Conservation (phyloP, 2,329 filamentous ascomycete genomes). For the Fusarium sp. region DNA sequence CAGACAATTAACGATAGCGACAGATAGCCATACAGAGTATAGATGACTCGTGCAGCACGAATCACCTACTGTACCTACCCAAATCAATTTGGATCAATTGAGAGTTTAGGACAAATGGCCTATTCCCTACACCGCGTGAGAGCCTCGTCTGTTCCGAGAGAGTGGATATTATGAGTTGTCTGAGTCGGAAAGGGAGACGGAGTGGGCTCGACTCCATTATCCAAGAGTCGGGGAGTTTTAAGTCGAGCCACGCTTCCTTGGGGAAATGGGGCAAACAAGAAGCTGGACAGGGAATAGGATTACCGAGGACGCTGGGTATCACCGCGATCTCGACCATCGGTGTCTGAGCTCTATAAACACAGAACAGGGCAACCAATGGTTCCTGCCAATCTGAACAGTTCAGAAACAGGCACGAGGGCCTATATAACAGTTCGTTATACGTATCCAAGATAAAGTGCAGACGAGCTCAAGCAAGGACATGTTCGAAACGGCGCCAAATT, state of each 20-base stretch:
- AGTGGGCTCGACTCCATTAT: constrained; percentile 1
- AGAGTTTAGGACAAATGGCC: background rate
- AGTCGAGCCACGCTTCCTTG: constrained; percentile 21
- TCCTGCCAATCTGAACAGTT: background rate
- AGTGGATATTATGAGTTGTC: constrained; percentile 16
- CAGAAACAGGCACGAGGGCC: background rate
- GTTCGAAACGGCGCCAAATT: constrained; percentile 42
- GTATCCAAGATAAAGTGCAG: background rate
- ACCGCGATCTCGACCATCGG: background rate
- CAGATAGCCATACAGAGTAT: background rate
- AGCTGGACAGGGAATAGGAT: constrained; percentile 11
- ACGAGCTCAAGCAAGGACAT: constrained; percentile 13
- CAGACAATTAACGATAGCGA: background rate
- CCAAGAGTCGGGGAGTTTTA: constrained; percentile 23
- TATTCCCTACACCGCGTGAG: background rate
- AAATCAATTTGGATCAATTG: background rate
- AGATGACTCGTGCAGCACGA: background rate
- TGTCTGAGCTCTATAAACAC: constrained; percentile 1
- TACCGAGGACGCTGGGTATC: constrained; percentile 25
- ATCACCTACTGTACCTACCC: background rate
- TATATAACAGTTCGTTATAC: background rate
- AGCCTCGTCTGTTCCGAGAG: constrained; percentile 6
- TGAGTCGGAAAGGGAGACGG: background rate
- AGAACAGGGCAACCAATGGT: constrained; percentile 10
- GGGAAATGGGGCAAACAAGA: constrained; percentile 20